A percentile compares a stretch with the other conserved stretches of the same genome.
Evolutionary conservation across 768 basidiomycete genomes (phyloP).

Genomic region (Tubosaeta sp.): DNA sequence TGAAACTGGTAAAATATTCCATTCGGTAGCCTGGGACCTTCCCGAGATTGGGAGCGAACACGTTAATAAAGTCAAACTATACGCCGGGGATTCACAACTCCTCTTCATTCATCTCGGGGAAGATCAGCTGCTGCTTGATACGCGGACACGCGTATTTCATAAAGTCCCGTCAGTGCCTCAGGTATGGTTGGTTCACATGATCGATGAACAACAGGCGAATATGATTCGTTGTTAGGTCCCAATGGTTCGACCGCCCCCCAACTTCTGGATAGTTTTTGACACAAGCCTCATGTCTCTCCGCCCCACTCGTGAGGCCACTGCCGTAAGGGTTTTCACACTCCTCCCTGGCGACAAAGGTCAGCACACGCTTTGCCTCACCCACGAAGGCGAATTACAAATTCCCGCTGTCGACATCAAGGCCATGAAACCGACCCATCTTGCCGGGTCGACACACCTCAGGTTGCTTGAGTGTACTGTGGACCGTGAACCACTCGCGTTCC

Average conservation of each 20-base stretch:
- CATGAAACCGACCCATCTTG: background rate
- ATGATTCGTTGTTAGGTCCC: background rate
- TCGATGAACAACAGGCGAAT: background rate
- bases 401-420: rapidly evolving
- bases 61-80: rapidly evolving
- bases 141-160: background rate
- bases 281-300: background rate
- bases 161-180: background rate
- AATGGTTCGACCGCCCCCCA: background rate
- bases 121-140: background rate
- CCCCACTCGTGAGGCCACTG: background rate
- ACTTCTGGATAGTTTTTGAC: background rate
- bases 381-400: background rate
- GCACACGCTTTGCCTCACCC: background rate
- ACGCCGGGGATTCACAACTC: background rate
- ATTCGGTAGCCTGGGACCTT: background rate
- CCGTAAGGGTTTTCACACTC: background rate
- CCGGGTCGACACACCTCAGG: background rate
- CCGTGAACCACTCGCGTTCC: background rate
- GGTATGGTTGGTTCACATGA: background rate
- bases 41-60: background rate
- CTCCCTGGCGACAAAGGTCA: background rate
- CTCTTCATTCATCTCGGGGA: background rate
- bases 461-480: background rate
- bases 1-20: background rate